These are phyloP conservation scores for Lachnellula willkommii DNA, from an alignment of 2,329 filamentous ascomycete genomes.

Conservation along the genomic window DNA sequence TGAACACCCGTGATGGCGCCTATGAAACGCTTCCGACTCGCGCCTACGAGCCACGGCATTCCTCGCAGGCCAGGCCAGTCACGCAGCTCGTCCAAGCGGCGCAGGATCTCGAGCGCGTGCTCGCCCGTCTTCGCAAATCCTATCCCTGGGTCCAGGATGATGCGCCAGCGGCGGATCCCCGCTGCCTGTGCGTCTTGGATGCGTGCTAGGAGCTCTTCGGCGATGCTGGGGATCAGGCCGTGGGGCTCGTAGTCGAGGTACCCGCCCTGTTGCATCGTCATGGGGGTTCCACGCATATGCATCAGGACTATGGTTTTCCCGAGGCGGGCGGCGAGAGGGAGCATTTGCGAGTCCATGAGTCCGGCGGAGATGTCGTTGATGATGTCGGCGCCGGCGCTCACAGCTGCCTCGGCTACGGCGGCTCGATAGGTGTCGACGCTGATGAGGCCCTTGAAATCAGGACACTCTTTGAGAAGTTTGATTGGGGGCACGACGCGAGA, in stretches of 20 bases:
- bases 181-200: conserved; percentile 70
- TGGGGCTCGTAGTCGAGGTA: conserved; percentile 49
- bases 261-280: conserved; percentile 53
- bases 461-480: conserved; percentile 61
- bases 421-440: conserved; percentile 93
- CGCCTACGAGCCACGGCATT: conserved; percentile 83
- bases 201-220: conserved; percentile 52
- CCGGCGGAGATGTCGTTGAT: conserved; percentile 94
- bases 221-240: conserved; percentile 53
- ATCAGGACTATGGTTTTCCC: conserved; percentile 72
- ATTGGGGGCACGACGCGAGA: conserved; percentile 76
- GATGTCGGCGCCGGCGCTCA: conserved; percentile 78
- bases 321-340: conserved; percentile 69
- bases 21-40: conserved; percentile 85
- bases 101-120: conserved; percentile 78
- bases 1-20: conserved; percentile 73
- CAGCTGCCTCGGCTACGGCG: conserved; percentile 69
- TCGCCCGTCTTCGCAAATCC: conserved; percentile 82
- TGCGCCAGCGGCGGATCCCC: conserved; percentile 86
- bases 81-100: conserved; percentile 59
- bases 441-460: conserved; percentile 59
- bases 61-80: conserved; percentile 59
- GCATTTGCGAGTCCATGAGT: conserved; percentile 71
- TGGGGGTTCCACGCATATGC: conserved; percentile 67
- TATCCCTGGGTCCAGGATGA: conserved; percentile 88